Conservation (phyloP, 306 rosid species). For the Cicer cuneatum region DNA sequence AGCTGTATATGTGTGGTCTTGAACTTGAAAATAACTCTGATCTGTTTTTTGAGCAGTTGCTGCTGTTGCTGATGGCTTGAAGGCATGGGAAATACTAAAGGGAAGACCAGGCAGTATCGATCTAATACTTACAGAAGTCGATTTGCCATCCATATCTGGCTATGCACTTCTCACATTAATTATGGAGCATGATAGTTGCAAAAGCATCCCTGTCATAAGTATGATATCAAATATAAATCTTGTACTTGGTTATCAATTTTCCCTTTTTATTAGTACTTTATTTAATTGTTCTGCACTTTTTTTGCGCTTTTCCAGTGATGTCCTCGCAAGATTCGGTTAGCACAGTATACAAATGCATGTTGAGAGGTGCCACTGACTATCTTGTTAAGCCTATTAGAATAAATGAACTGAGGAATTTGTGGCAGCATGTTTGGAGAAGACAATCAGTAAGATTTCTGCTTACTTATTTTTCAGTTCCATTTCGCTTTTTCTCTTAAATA, state of each 20-base stretch:
- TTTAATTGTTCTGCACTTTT: conserved; percentile 20
- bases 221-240: conserved; percentile 41
- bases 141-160: conserved; percentile 92
- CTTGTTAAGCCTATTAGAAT: conserved; percentile 91
- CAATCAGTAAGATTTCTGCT: conserved; percentile 67
- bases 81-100: conserved; percentile 95
- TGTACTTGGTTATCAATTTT: conserved; percentile 27
- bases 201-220: conserved; percentile 96
- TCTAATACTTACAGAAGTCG: conserved; percentile 90
- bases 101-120: conserved; percentile 72
- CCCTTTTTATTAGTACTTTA: not conserved
- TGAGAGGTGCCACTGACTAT: conserved; percentile 93
- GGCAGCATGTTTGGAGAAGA: conserved; percentile 99
- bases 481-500: not conserved
- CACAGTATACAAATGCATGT: conserved; percentile 92
- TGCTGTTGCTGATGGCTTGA: conserved; percentile 91
- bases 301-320: conserved; percentile 74
- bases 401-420: conserved; percentile 87
- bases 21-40: conserved; percentile 29
- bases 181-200: conserved; percentile 91
- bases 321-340: conserved; percentile 82
- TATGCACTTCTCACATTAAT: conserved; percentile 84
- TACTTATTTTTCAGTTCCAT: not conserved
- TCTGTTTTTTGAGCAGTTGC: conserved; percentile 71
- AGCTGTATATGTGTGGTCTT: conserved; percentile 3